These are phyloP conservation scores for Hippophae tibetana DNA, from an alignment of 306 rosid species.

Conservation along the genomic window DNA sequence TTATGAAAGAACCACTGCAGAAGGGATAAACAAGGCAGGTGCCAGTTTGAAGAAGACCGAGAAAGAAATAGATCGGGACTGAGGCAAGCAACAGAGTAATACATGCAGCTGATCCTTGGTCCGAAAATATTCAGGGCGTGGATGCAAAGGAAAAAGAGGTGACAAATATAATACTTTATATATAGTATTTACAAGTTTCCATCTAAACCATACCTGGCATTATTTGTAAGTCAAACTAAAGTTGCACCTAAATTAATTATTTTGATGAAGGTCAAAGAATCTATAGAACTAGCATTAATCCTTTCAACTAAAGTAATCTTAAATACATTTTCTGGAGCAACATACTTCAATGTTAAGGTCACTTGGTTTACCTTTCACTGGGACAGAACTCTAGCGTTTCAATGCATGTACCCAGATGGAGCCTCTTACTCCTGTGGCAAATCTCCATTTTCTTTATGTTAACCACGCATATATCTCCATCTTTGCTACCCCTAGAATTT, in stretches of 20 bases:
- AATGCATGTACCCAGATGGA: conserved; percentile 76
- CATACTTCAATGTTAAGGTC: not conserved
- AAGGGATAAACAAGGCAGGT: too few relatives aligned
- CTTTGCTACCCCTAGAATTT: conserved; percentile 73
- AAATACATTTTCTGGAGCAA: not conserved
- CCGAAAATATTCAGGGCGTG: too few relatives aligned
- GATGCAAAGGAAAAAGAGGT: too few relatives aligned
- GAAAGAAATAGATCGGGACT: too few relatives aligned
- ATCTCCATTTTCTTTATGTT: conserved; percentile 90
- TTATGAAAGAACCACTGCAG: too few relatives aligned
- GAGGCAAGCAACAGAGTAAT: too few relatives aligned
- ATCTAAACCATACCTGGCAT: not conserved
- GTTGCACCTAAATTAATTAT: not conserved
- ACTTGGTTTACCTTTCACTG: conserved; percentile 52
- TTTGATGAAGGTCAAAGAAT: not conserved
- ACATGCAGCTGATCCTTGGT: too few relatives aligned
- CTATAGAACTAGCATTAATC: not conserved
- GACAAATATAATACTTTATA: too few relatives aligned
- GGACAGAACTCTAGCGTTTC: conserved; percentile 77
- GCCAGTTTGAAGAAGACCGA: too few relatives aligned
- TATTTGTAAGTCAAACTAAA: not conserved
- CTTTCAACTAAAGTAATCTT: not conserved
- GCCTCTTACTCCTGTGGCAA: conserved; percentile 73
- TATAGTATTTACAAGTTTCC: not conserved
- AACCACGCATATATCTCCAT: conserved; percentile 79